phyloP scores from a whole-genome alignment of 2,329 filamentous ascomycete genomes.

The Emmonsiellopsis sp. region DNA sequence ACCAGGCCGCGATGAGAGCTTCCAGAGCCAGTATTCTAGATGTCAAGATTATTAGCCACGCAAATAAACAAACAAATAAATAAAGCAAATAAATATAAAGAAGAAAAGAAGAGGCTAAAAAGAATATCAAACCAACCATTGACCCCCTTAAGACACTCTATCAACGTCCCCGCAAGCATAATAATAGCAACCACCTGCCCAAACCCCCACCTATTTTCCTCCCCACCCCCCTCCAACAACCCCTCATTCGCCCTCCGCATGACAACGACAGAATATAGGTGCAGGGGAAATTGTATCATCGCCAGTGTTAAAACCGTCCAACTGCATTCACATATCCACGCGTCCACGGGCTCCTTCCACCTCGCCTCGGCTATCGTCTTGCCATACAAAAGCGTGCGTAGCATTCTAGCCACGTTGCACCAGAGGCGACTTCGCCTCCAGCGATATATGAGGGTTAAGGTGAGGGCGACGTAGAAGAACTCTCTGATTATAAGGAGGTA shows the following conservation, averaged over 20 bases:
- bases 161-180: neutral
- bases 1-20: too few relatives aligned
- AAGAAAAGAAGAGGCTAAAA: neutral
- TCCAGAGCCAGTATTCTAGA: too few relatives aligned
- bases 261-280: neutral
- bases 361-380: neutral
- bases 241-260: neutral
- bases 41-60: too few relatives aligned
- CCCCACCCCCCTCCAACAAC: neutral
- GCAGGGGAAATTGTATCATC: neutral
- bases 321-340: neutral
- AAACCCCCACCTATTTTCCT: slow-evolving; percentile 1
- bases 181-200: neutral
- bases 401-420: too few relatives aligned
- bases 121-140: neutral
- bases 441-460: too few relatives aligned
- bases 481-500: too few relatives aligned
- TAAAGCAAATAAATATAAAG: neutral
- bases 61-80: too few relatives aligned
- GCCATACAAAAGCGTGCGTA: too few relatives aligned
- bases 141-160: neutral
- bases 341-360: neutral
- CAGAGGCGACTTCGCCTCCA: too few relatives aligned
- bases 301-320: neutral
- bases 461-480: too few relatives aligned